Conservation (phyloP, 257 asterid genomes). For the Voacanga thouarsii region DNA sequence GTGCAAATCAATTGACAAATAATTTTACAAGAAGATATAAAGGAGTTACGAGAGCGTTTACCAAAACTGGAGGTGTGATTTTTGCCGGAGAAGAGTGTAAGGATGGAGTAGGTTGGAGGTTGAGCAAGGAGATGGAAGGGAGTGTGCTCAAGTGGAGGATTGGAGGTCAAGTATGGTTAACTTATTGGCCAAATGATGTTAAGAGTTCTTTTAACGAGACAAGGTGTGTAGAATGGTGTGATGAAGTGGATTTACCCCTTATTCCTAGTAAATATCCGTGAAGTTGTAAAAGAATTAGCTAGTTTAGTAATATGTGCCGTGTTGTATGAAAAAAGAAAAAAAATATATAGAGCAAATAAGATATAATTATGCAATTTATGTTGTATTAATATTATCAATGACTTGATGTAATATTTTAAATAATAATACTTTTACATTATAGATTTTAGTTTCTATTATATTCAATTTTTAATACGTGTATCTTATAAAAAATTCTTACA, state of each 20-base stretch:
- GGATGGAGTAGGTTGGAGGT: conserved; percentile 56
- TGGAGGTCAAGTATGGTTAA: conserved; percentile 78
- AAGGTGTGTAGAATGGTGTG: conserved; percentile 76
- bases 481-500: too few relatives aligned
- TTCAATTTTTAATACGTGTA: too few relatives aligned
- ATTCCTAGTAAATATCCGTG: conserved; percentile 28
- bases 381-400: not conserved
- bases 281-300: not conserved
- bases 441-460: too few relatives aligned
- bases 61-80: conserved; percentile 69
- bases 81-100: conserved; percentile 66
- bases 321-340: too few relatives aligned
- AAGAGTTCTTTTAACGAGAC: conserved; percentile 52
- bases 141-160: conserved; percentile 88
- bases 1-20: not conserved
- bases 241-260: conserved; percentile 84
- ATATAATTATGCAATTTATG: too few relatives aligned
- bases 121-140: conserved; percentile 84
- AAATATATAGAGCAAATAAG: not conserved
- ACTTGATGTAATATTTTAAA: too few relatives aligned
- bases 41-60: conserved; percentile 56
- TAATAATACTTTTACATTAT: too few relatives aligned
- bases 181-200: conserved; percentile 63
- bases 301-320: not conserved
- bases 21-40: conserved; percentile 39